Conservation (phyloP, 129 eudicot genomes). For the Lactuca saligna region DNA sequence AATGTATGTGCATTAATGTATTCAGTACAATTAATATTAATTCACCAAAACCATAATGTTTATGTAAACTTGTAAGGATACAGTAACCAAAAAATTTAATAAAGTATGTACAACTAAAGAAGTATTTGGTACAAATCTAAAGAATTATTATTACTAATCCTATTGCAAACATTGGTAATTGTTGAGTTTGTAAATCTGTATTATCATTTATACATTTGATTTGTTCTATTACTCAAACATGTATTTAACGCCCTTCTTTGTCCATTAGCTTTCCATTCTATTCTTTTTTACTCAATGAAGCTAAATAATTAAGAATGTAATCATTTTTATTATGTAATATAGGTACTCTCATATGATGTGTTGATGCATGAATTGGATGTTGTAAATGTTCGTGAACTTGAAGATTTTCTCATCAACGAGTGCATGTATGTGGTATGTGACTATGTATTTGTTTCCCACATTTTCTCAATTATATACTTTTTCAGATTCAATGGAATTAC, state of each 20-base stretch:
- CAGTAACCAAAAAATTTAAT: too few relatives aligned
- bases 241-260: not conserved
- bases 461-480: not conserved
- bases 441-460: slow-evolving; percentile 9
- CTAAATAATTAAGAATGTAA: slow-evolving; percentile 1
- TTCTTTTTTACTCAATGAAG: not conserved
- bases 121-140: too few relatives aligned
- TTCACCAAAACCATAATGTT: too few relatives aligned
- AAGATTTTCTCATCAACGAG: slow-evolving; percentile 92
- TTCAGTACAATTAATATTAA: too few relatives aligned
- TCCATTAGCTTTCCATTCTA: not conserved
- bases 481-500: not conserved
- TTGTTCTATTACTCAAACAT: too few relatives aligned
- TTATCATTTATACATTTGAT: not conserved
- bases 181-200: not conserved
- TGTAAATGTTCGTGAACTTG: slow-evolving; percentile 86
- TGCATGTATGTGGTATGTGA: slow-evolving; percentile 99
- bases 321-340: not conserved
- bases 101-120: too few relatives aligned
- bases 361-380: slow-evolving; percentile 89
- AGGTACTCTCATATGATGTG: slow-evolving; percentile 86
- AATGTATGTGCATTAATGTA: too few relatives aligned
- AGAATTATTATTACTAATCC: not conserved
- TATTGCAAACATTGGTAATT: slow-evolving; percentile 4
- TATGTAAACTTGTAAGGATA: too few relatives aligned